A percentile compares a stretch with the other conserved stretches of the same genome.
phyloP scores from a whole-genome alignment of 2,329 filamentous ascomycete genomes.

The Diaporthe aspalathi region DNA sequence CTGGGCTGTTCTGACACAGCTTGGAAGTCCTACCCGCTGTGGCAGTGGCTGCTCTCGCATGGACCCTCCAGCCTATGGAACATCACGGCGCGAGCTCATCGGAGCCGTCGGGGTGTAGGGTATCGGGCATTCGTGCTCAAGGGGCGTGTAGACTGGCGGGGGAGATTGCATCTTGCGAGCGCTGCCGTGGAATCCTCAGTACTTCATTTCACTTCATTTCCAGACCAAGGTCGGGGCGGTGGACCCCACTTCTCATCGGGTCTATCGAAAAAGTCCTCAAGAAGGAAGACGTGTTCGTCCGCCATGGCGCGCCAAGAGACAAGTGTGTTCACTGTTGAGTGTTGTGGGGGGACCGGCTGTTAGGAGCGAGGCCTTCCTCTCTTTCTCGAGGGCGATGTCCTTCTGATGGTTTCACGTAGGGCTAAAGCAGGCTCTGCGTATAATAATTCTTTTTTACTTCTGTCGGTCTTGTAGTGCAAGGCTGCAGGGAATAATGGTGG shows the following conservation, averaged over 20 bases:
- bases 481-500: not conserved
- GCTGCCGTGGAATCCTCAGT: constrained; percentile 4
- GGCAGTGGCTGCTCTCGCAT: not conserved
- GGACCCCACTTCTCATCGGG: constrained; percentile 8
- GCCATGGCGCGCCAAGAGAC: constrained; percentile 24
- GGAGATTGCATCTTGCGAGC: constrained; percentile 28
- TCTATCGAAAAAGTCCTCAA: constrained; percentile 17
- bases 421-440: not conserved
- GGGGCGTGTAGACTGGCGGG: constrained; percentile 22
- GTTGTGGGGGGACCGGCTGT: not conserved
- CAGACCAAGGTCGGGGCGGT: not conserved
- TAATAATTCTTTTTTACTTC: constrained; percentile 6
- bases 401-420: not conserved
- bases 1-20: not conserved
- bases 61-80: constrained; percentile 6
- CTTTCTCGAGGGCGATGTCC: not conserved
- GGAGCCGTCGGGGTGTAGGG: constrained; percentile 14
- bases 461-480: constrained; percentile 18
- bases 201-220: constrained; percentile 21
- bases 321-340: not conserved
- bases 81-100: not conserved
- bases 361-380: not conserved
- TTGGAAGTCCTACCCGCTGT: constrained; percentile 7
- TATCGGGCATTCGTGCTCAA: not conserved
- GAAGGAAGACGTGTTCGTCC: not conserved